Base-by-base conservation (phyloP, 2,329 filamentous ascomycete genomes). In the Cladophialophora bantiana region DNA sequence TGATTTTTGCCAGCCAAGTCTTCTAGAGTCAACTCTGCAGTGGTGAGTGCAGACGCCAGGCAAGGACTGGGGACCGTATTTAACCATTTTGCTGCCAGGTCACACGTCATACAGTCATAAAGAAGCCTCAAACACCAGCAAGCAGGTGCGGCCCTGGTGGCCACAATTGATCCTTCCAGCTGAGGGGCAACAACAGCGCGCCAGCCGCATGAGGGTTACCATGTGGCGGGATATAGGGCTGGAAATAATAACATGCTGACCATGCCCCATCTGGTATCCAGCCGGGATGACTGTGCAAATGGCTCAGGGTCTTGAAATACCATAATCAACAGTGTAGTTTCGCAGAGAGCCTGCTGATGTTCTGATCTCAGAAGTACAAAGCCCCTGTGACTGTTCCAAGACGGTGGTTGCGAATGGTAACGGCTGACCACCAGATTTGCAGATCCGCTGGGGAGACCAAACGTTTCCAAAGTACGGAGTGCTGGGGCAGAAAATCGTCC, bases 201-300 rank as follows among this genome's bases (percentile, higher is more conserved):
- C 48, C 34, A 31, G 48, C 13, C 4, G 32, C 20, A 9, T 20
- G 48, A 40, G 20, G 18, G 2, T 31, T 31, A 52, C 31, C 6
- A 20, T 26, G 34, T 38, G 52, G 45, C 18, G 18, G 18, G 18
- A 26, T 2, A 53, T 31, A 61, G 42, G 59, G 59, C 59, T 54
- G 48, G 52, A 54, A 40, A 42, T 54, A 61, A 61, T 12, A 61
- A 18, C 42, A 53, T 61, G 59, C 59, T 61, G 59, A 61, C 59
- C 34, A 54, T 54, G 18, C 18, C 48, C 48, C 59, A 38, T 61
- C 18, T 40, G 34, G 59, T 18, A 31, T 50, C n/a, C 35, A 54
- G 35, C 32, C 58, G 35, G 20, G 45, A 61, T 54, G 15, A 54
- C 59, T 61, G 34, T 38, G 20, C 52, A 40, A 42, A 54, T 54